Evolutionary conservation across 495 filamentous ascomycete species (phyloP).

Genomic region (Stereocaulon alpinum): DNA sequence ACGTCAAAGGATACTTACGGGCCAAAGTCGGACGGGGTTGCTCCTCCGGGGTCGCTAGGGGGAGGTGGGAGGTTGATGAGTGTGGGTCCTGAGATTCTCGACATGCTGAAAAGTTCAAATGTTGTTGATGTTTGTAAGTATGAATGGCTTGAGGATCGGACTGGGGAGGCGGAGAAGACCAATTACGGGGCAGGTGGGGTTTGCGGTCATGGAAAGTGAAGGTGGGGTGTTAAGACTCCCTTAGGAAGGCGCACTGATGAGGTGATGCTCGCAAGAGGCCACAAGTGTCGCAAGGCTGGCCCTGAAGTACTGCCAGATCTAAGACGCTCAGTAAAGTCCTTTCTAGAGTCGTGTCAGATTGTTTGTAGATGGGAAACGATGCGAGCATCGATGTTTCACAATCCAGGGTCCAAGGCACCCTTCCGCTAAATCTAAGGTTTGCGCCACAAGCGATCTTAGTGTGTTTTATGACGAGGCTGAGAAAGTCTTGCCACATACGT

Average conservation of each 20-base stretch:
- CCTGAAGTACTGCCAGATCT: not conserved
- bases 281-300: not conserved
- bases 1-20: conserved; percentile 53
- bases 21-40: conserved; percentile 77
- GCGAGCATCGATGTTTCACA: not conserved
- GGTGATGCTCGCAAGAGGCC: too few species aligned
- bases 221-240: too few species aligned
- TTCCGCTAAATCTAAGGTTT: not conserved
- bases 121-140: not conserved
- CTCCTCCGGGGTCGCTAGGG: conserved; percentile 61
- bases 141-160: too few species aligned
- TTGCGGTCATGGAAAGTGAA: too few species aligned
- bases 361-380: not conserved
- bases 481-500: not conserved
- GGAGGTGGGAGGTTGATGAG: conserved; percentile 80
- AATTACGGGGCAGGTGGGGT: too few species aligned
- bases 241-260: too few species aligned
- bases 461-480: not conserved
- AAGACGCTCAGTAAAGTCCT: not conserved
- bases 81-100: conserved; percentile 38
- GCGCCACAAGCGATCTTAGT: not conserved
- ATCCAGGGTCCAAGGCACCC: not conserved
- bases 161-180: too few species aligned
- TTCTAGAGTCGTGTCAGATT: not conserved
- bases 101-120: not conserved